Percentiles rank a stretch among this genome's conserved stretches.
Evolutionary conservation across 1,284 basidiomycete species (phyloP).

Genomic region (Puccinia novopanici): DNA sequence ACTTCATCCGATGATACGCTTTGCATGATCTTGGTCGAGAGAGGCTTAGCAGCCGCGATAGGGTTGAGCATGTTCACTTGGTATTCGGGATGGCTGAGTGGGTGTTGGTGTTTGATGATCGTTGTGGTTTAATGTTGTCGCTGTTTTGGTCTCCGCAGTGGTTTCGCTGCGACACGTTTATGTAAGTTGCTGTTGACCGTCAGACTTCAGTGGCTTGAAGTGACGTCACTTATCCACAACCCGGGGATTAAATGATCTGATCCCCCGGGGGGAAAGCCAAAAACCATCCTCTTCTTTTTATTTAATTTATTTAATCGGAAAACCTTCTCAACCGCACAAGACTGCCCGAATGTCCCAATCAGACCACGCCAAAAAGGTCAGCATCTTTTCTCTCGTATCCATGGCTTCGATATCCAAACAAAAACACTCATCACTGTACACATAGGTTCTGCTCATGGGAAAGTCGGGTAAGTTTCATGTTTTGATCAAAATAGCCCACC

Average conservation of each 20-base stretch:
- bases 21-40: constrained; percentile 14
- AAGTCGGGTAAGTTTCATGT: constrained; percentile 20
- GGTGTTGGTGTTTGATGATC: background rate
- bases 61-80: background rate
- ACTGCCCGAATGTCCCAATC: constrained; percentile 9
- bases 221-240: no score
- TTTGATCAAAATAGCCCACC: no score
- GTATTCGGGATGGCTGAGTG: background rate
- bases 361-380: constrained; percentile 29
- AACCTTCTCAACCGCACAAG: background rate
- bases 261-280: no score
- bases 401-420: background rate
- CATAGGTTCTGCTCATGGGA: constrained; percentile 41
- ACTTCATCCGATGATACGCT: constrained; percentile 16
- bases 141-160: background rate
- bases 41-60: background rate
- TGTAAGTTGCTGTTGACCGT: no score
- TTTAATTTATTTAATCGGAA: background rate
- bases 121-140: background rate
- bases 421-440: background rate
- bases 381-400: background rate
- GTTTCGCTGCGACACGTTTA: no score
- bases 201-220: no score
- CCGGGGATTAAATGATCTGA: background rate
- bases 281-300: no score